Evolutionary conservation across 441 rosid genomes (phyloP), one percentile per base, ranked within the genome.

Genomic region (Adansonia madagascariensis): DNA sequence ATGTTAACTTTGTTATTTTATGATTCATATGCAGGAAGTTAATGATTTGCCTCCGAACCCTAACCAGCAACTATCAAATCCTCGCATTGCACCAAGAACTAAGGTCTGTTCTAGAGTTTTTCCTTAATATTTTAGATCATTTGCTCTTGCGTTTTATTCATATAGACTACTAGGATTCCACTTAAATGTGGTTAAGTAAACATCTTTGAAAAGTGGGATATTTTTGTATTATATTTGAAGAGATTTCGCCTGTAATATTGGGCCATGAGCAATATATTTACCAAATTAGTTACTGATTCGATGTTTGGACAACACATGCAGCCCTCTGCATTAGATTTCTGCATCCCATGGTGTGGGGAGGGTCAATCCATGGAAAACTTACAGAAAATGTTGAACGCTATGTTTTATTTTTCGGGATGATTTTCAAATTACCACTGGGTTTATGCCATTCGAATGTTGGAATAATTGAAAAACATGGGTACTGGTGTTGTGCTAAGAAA

Each of bases 1-100:
- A 71, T 67, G 76, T 11, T 85, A 62, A 86, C 63, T 57, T 41
- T 3, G 24, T 81, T 35, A 55, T 80, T 79, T 56, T 27, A 77
- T 73, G 5, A 60, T 70, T 78, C 44, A 24, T 78, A 18, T 78
- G 77, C 90, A 91, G 99, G 98, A 95, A 56, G 83, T 95, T 72
- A 87, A 95, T 79, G 98, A 95, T 88, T 86, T 85, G 82, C 99
- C 97, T 14, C 97, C 99, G 14, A 89, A 92, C 77, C 98, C 97
- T 14, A 89, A 88, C 71, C 99, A 91, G 84, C 91, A 85, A 67
- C 83, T 86, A 71, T 82, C 98, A 73, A 89, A 88, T 85, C 93
- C 97, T 61, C 93, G 95, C 74, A 8, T 90, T 14, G 87, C 87
- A 60, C 97, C 97, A 64, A 89, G 86, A 87, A 27, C 88, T 77